Evolutionary conservation across 148 eudicot species (phyloP), one percentile per base, ranked within the genome.

Genomic region (Agrostemma githago): DNA sequence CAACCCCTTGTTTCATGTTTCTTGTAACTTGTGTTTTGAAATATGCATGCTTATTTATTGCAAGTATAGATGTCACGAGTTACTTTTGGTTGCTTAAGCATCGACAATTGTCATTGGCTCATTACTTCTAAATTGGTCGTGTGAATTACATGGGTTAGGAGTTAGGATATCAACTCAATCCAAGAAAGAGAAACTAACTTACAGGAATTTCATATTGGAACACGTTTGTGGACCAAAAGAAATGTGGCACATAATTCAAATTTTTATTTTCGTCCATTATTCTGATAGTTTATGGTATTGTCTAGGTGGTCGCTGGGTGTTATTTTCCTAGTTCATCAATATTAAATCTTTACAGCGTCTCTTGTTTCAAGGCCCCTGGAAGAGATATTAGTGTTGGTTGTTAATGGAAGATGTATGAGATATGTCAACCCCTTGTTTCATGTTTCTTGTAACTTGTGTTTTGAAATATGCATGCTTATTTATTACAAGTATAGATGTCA

Each of bases 301-400:
- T 87, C 79, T 90, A 94, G 98, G 98, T 94, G 98, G 97, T 94
- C 98, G 5, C 80, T 26, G 34, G 34, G 34, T 26, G 34, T 48
- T 48, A 5, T n/a, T 59, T 4, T 59, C 7, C 62, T 59, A 17
- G 62, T 15, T 59, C 19, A n/a, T 59, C 62, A 19, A 59, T 19
- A 5, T 59, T 59, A 59, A 21, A 59, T 5, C 46, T 43, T 43
- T 43, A 43, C 46, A 43, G 54, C 62, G 17, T n/a, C 21, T 15
- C 62, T 4, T n/a, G 19, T 59, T 3, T 59, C 62, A 59, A 26
- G 62, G 62, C 7, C 9, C 62, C 34, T 59, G 62, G 19, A 59
- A 57, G 19, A 3, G 21, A 59, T 59, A 59, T 6, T 6, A 59
- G 17, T 59, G 21, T 59, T 59, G 21, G 19, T 59, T 60, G 9